Evolutionary conservation across 1,284 basidiomycete genomes (phyloP), one percentile per base, ranked within the genome.

Genomic region (Apiotrichum mycotoxinovorans): DNA sequence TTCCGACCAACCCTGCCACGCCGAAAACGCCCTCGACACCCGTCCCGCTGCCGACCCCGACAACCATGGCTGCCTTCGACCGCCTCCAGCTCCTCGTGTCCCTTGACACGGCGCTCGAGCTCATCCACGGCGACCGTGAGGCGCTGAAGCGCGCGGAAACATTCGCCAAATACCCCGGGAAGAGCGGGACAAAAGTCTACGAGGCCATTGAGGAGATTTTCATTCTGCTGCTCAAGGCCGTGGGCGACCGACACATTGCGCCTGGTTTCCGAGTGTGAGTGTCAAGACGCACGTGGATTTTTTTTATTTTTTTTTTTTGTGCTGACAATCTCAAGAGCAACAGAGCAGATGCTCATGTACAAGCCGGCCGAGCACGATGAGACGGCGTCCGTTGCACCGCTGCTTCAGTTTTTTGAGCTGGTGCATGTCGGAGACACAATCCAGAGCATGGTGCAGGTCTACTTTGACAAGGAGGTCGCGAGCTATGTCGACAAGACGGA

Each of bases 401-500:
- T 98, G 1, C 80, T 97, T 44, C 93, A 98, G 75, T 98, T 98
- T 78, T 98, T 98, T 66, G 95, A 98, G 79, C 81, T 98, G 18
- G 94, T 96, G 0, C 95, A 98, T 78, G 82, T 98, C 18, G 96
- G 92, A 0, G 95, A 98, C 74, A 98, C 91, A 20, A 97, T 98
- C 51, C 91, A 94, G 77, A 91, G 88, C 27, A 96, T 98, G 86
- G 85, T 96, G 2, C 91, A 98, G 66, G 95, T 98, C 1, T 98
- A 95, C 76, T 98, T 94, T 70, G 93, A 98, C 70, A 94, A 94
- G 71, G 94, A 96, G 69, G 79, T 98, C 71, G 89, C 87, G 3
- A 84, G 82, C 0, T 88, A 92, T 68, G 92, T 96, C 42, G 91
- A 95, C 73, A 84, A 85, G 64, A 91, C 87, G 0, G 95, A 98